Base-by-base conservation (phyloP, 106 monocot genomes). In the Allium sativum region DNA sequence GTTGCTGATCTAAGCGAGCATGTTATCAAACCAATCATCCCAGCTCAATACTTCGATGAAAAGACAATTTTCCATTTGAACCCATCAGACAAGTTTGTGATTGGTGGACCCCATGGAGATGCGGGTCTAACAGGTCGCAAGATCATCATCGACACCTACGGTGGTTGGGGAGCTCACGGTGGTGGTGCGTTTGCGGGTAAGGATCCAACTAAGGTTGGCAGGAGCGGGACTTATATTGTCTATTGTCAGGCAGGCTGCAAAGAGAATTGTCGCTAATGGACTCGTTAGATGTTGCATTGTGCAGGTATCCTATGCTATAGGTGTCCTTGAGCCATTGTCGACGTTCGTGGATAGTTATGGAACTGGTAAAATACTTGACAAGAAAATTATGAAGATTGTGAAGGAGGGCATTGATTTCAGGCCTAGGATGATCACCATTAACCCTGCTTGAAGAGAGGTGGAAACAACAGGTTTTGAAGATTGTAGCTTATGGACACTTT, bases 181-280 rank as follows among this genome's bases (percentile, higher is more conserved):
- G 65, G 65, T 10, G 65, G 65, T 41, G 65, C 65, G 10, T 66
- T 66, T 53, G 52, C 65, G 14, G 65, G 65, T 1, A 66, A 66
- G 65, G 65, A 66, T 42, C 65, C 65, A 3, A 66, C 65, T 53
- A 66, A 66, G 40, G 65, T 53, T 20, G 53, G 54, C 22, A 12
- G 40, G 9, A 77, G 81, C 8, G 81, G 76, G 6, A 76, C 81
- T 15, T 81, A 81, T 58, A 77, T 77, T 44, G 81, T 73, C 7
- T n/a, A n/a, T n/a, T n/a, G n/a, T n/a, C n/a, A n/a, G 81, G 72
- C 81, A 81, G 64, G 76, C 77, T 0, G 81, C 81, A 21, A 81
- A 81, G 76, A 76, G 81, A 46, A 72, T 81, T 22, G 77, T 82
- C 3, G 82, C 77, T 55, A 82, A 52, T 22, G 82, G 82, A 1